These are phyloP conservation scores for Basidiobolus meristosporus DNA, from an alignment of 371 early-diverging fungal species.

Conservation along the genomic window DNA sequence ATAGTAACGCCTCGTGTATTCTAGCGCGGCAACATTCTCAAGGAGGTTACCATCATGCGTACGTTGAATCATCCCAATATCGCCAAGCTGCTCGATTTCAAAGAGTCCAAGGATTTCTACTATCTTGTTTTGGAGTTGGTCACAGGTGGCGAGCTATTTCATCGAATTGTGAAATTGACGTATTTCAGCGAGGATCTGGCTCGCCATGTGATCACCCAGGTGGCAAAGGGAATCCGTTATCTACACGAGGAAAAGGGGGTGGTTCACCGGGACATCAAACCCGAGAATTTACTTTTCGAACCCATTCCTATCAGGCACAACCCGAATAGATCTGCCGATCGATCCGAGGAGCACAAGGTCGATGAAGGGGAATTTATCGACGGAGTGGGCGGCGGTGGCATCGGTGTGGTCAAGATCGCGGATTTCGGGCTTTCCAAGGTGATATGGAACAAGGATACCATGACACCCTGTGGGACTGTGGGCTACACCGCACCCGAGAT, in stretches of 20 bases:
- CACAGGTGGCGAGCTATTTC: slow-evolving; percentile 73
- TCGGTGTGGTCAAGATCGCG: slow-evolving; percentile 64
- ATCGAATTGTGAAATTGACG: slow-evolving; percentile 58
- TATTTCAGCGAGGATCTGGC: slow-evolving; percentile 57
- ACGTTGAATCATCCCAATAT: slow-evolving; percentile 61
- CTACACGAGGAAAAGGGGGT: slow-evolving; percentile 74
- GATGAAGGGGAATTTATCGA: slow-evolving; percentile 52
- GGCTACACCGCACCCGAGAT: slow-evolving; percentile 88
- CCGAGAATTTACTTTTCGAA: slow-evolving; percentile 83
- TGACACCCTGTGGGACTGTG: slow-evolving; percentile 81
- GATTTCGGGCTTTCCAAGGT: slow-evolving; percentile 77
- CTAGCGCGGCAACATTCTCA: slow-evolving; percentile 56
- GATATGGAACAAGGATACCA: slow-evolving; percentile 59
- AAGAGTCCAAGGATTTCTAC: slow-evolving; percentile 39
- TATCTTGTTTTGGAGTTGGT: slow-evolving; percentile 73
- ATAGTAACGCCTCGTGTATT: background rate
- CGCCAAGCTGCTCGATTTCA: slow-evolving; percentile 39
- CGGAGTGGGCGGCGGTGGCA: slow-evolving; percentile 59
- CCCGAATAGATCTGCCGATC: slow-evolving; percentile 17
- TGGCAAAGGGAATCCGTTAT: slow-evolving; percentile 74
- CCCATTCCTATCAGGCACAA: slow-evolving; percentile 35
- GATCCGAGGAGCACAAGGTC: slow-evolving; percentile 29
- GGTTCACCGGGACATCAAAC: slow-evolving; percentile 92
- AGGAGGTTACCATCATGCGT: slow-evolving; percentile 77
- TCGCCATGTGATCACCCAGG: slow-evolving; percentile 69